These are phyloP conservation scores for Pseudocercospora pini-densiflorae DNA, from an alignment of 2,329 filamentous ascomycete genomes.

Conservation along the genomic window DNA sequence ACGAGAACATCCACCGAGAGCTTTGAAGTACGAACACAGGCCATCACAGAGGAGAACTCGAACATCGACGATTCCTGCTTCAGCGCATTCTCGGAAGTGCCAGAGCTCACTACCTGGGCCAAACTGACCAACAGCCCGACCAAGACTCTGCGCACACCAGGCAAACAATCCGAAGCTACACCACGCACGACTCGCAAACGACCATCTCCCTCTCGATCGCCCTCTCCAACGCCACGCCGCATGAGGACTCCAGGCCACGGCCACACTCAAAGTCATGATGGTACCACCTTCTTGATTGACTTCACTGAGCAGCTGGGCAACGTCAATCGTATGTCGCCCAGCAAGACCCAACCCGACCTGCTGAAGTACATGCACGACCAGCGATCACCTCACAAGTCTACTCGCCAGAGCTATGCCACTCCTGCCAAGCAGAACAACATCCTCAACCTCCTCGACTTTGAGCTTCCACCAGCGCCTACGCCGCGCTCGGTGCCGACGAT, in stretches of 20 bases:
- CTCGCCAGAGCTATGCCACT: constrained; percentile 42
- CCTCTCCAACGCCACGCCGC: constrained; percentile 59
- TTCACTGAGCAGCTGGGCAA: constrained; percentile 79
- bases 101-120: constrained; percentile 83
- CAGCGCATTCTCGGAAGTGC: constrained; percentile 87
- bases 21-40: constrained; percentile 13
- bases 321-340: constrained; percentile 58
- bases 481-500: constrained; percentile 89
- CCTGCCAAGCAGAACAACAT: constrained; percentile 55
- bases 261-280: constrained; percentile 57
- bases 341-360: constrained; percentile 56
- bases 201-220: constrained; percentile 46
- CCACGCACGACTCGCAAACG: constrained; percentile 56
- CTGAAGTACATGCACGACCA: constrained; percentile 47
- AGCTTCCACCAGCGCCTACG: constrained; percentile 91
- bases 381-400: constrained; percentile 47
- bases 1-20: constrained; percentile 8
- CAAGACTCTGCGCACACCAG: constrained; percentile 41
- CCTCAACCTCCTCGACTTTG: constrained; percentile 81
- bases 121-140: constrained; percentile 64
- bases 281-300: constrained; percentile 78
- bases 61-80: constrained; percentile 72
- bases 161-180: constrained; percentile 45
- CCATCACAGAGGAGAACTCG: constrained; percentile 21
- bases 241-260: constrained; percentile 45